phyloP scores from a whole-genome alignment of 768 basidiomycete genomes.

The Rhodocollybia butyracea region DNA sequence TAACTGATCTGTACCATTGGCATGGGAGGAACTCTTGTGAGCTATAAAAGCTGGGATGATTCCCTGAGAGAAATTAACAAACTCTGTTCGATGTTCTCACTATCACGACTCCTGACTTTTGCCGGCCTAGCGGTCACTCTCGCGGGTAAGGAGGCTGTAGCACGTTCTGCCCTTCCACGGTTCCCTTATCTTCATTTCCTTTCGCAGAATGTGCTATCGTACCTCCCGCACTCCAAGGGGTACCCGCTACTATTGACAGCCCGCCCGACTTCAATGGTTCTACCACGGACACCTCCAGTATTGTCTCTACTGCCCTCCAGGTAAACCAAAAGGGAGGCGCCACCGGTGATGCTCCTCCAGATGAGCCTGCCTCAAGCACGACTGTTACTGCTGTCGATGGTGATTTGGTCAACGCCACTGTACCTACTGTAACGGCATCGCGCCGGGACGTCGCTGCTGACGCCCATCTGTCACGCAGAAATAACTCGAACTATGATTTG shows the following conservation, averaged over 20 bases:
- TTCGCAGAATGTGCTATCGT: neutral
- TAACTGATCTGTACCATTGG: neutral
- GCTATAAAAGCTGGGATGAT: neutral
- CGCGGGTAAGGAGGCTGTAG: neutral
- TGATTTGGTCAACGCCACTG: slow-evolving; percentile 7
- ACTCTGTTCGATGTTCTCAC: neutral
- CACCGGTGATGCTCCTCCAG: slow-evolving; percentile 11
- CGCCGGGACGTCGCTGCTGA: neutral
- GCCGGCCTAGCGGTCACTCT: slow-evolving; percentile 2
- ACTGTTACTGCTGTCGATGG: slow-evolving; percentile 19
- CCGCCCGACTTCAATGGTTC: slow-evolving; percentile 7
- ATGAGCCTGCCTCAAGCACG: slow-evolving; percentile 11
- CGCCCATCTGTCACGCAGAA: neutral
- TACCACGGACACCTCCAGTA: slow-evolving; percentile 14
- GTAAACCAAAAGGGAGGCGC: slow-evolving; percentile 16
- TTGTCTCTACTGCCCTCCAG: slow-evolving; percentile 12
- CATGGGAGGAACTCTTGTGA: neutral
- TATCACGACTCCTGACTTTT: neutral
- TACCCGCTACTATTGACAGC: slow-evolving; percentile 1
- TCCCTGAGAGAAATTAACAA: neutral
- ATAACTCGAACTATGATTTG: slow-evolving; percentile 12
- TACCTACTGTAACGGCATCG: neutral
- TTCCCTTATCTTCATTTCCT: neutral
- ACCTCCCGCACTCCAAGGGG: neutral
- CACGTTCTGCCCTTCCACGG: neutral